Conservation (phyloP, 1,284 basidiomycete species). For the Ceratobasidium sp. region DNA sequence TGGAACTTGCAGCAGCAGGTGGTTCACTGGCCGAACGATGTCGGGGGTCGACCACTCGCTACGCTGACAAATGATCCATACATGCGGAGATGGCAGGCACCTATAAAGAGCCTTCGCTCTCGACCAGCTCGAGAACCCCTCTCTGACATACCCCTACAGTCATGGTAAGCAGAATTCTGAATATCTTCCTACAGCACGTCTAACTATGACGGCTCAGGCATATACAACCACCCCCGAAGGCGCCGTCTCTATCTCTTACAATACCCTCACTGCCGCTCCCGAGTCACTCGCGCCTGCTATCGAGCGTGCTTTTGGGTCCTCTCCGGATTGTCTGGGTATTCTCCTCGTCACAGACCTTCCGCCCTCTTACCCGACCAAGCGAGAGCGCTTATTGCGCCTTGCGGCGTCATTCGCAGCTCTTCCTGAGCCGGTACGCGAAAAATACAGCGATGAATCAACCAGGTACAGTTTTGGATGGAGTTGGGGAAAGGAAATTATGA, state of each 20-base stretch:
- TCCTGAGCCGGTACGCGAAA: conserved; percentile 70
- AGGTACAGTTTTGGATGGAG: conserved; percentile 92
- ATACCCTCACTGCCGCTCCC: conserved; percentile 68
- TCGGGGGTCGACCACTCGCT: conserved; percentile 3
- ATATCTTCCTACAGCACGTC: neutral
- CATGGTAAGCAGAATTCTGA: conserved; percentile 6
- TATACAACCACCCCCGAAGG: conserved; percentile 56
- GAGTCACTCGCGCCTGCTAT: conserved; percentile 63
- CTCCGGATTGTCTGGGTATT: conserved; percentile 78
- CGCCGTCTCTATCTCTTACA: conserved; percentile 77
- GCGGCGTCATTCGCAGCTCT: conserved; percentile 79
- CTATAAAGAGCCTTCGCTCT: conserved; percentile 20
- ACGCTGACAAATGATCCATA: conserved; percentile 1
- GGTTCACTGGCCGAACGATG: conserved; percentile 1
- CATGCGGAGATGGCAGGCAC: too few relatives aligned
- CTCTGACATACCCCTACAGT: neutral
- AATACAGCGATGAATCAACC: conserved; percentile 72
- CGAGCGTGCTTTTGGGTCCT: conserved; percentile 84
- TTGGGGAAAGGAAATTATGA: conserved; percentile 96
- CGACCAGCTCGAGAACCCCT: neutral
- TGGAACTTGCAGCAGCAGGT: neutral
- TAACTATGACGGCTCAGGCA: neutral
- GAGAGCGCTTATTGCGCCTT: conserved; percentile 76
- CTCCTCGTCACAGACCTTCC: conserved; percentile 86
- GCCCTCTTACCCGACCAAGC: conserved; percentile 64